Evolutionary conservation across 2,329 filamentous ascomycete genomes (phyloP), one percentile per base, ranked within the genome.

Genomic region (Cladosporium colombiae): DNA sequence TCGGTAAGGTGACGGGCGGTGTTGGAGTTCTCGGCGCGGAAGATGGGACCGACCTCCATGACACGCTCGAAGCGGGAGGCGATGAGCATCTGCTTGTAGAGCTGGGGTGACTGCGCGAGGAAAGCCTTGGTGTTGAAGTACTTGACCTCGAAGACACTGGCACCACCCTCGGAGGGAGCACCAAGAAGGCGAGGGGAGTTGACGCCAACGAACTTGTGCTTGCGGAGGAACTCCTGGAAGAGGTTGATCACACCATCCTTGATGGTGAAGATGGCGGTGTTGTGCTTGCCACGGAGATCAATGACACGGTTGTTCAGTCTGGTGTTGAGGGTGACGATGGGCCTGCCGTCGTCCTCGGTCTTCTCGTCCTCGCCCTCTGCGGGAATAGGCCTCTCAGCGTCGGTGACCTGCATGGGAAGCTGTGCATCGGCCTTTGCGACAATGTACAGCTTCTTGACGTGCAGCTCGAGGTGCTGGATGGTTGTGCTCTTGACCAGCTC

Each of bases 261-360:
- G 74, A 89, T 87, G 74, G 83, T 79, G 83, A 94, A 94, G 74
- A 93, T 92, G 66, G 93, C 92, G 77, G 96, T 92, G 80, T 95
- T 96, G 68, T 96, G 90, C 68, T 93, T 92, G 0, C 92, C 91
- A 65, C 95, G 89, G 76, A 97, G 91, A 81, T 97, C 93, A 82
- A 99, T 91, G 62, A 91, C 91, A 67, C 91, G 89, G 84, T 98
- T 97, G 83, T 96, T 91, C 60, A 97, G 86, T 71, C 94, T 89
- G 1, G 92, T 96, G 75, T 89, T 88, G 78, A 98, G 87, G 67
- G 87, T 90, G 33, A 96, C 93, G 62, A 91, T 85, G 1, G 93
- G 91, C 59, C 82, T 76, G 33, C 82, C 81, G 11, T 83, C 81
- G 66, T 85, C 84, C 63, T 83, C 80, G 67, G 82, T 78, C 52